Evolutionary conservation across 805 yeast genomes (phyloP).

Genomic region (Isabelozyma rhagii): DNA sequence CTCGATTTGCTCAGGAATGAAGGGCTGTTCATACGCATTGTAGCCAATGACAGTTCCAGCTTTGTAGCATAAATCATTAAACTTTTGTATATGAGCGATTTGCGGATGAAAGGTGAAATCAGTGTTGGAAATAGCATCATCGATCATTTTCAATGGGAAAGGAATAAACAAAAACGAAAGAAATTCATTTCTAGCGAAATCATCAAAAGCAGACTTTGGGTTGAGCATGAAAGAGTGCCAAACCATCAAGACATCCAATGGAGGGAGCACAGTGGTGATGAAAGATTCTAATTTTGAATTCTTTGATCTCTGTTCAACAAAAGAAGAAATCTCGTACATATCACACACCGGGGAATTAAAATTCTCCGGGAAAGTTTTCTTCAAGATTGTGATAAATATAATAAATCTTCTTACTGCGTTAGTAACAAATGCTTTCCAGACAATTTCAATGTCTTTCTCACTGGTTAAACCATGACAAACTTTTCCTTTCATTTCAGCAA

Average conservation of each 20-base stretch:
- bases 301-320: not conserved
- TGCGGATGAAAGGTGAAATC: not conserved
- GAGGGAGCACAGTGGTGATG: conserved; percentile 9
- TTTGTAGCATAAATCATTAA: not conserved
- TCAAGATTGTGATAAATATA: conserved; percentile 14
- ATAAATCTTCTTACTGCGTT: conserved; percentile 19
- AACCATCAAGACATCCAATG: conserved; percentile 18
- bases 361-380: not conserved
- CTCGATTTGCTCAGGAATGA: conserved; percentile 3
- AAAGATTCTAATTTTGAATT: not conserved
- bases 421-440: conserved; percentile 21
- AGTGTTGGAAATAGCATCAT: conserved; percentile 4
- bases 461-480: conserved; percentile 2
- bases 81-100: not conserved
- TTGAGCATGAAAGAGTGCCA: conserved; percentile 20
- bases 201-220: conserved; percentile 12
- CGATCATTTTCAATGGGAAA: conserved; percentile 6
- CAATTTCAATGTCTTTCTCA: not conserved
- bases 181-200: conserved; percentile 8
- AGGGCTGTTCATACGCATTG: not conserved
- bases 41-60: not conserved
- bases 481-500: conserved; percentile 12
- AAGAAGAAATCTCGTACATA: not conserved
- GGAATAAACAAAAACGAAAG: conserved; percentile 7
- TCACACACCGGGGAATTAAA: not conserved